phyloP scores from a whole-genome alignment of 2,329 filamentous ascomycete species.

The Penicillium sp. region DNA sequence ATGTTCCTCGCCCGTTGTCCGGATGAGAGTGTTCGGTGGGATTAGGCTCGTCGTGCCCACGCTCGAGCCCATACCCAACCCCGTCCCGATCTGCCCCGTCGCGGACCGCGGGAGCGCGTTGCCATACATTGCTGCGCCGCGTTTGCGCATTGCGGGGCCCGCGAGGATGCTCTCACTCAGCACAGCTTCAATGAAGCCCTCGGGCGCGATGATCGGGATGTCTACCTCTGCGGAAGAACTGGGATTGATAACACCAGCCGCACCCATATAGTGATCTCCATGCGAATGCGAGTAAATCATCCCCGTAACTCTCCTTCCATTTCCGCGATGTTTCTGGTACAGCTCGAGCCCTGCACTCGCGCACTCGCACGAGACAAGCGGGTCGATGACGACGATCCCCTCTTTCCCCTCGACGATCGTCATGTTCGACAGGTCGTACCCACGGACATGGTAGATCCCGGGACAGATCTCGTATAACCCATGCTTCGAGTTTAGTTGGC shows the following conservation, averaged over 20 bases:
- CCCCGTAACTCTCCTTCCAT: slow-evolving; percentile 32
- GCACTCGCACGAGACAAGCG: slow-evolving; percentile 43
- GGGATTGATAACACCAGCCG: slow-evolving; percentile 21
- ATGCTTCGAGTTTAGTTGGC: slow-evolving; percentile 35
- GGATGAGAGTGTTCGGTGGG: slow-evolving; percentile 41
- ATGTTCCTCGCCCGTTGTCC: slow-evolving; percentile 36
- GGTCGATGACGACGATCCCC: slow-evolving; percentile 48
- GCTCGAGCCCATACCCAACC: slow-evolving; percentile 40
- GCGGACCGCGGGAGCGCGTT: slow-evolving; percentile 33
- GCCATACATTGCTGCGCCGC: slow-evolving; percentile 50
- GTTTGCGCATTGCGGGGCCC: slow-evolving; percentile 46
- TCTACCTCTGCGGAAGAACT: neutral
- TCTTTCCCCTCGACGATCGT: slow-evolving; percentile 45
- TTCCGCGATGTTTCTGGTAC: slow-evolving; percentile 35
- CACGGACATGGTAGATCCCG: slow-evolving; percentile 49
- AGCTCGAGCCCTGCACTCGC: slow-evolving; percentile 40
- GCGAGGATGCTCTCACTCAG: slow-evolving; percentile 47
- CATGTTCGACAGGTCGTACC: slow-evolving; percentile 49
- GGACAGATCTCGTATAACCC: slow-evolving; percentile 43
- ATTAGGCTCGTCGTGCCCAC: slow-evolving; percentile 39
- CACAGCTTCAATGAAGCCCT: slow-evolving; percentile 46
- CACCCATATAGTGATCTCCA: slow-evolving; percentile 46
- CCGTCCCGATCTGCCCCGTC: slow-evolving; percentile 43
- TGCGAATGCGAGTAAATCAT: slow-evolving; percentile 52
- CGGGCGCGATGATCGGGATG: slow-evolving; percentile 39